These are phyloP conservation scores for Paxillus rubicundulus DNA, from an alignment of 768 basidiomycete genomes.

Conservation along the genomic window DNA sequence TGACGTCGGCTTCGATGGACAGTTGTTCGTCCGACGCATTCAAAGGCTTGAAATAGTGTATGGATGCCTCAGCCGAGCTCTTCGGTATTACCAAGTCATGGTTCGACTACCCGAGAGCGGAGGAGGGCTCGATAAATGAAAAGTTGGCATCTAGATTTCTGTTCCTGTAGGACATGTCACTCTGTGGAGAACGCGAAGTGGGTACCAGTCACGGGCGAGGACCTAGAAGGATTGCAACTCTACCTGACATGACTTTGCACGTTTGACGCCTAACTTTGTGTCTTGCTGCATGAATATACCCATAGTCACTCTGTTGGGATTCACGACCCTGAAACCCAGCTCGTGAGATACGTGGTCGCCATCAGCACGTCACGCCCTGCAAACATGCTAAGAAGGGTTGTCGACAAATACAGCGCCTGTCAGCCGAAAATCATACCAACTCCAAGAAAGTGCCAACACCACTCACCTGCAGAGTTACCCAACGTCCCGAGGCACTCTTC, in stretches of 20 bases:
- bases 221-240: no score
- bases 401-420: conserved; percentile 10
- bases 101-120: conserved; percentile 10
- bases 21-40: conserved; percentile 17
- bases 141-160: no score
- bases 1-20: not conserved
- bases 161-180: no score
- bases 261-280: no score
- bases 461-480: not conserved
- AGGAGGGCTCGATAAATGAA: no score
- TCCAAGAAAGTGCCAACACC: not conserved
- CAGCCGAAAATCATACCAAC: not conserved
- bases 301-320: not conserved
- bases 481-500: not conserved
- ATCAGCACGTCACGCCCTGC: not conserved
- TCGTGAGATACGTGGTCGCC: not conserved
- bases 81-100: conserved; percentile 21
- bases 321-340: conserved; percentile 8
- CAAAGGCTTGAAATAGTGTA: conserved; percentile 16
- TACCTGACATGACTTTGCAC: no score
- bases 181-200: no score
- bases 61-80: conserved; percentile 19
- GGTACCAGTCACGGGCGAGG: no score
- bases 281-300: no score
- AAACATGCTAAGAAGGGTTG: not conserved